These are phyloP conservation scores for Plantago lanceolata DNA, from an alignment of 305 asterid species.

Conservation along the genomic window DNA sequence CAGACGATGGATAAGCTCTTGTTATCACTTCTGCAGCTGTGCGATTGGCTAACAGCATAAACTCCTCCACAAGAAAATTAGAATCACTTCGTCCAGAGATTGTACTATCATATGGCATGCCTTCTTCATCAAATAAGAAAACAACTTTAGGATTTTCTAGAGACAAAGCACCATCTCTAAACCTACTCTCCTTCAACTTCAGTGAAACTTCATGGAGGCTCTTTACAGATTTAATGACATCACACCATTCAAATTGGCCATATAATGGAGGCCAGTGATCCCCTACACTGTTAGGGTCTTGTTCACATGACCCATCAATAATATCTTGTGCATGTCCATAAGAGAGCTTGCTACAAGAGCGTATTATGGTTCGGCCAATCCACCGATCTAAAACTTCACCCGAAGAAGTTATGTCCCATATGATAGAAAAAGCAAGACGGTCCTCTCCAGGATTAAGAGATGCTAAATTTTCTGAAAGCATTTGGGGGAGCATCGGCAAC, in stretches of 20 bases:
- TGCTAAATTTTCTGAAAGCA: constrained; percentile 71
- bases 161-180: constrained; percentile 70
- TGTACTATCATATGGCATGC: constrained; percentile 62
- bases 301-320: constrained; percentile 47
- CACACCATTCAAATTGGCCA: constrained; percentile 59
- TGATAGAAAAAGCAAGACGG: constrained; percentile 74
- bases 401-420: constrained; percentile 64
- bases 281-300: constrained; percentile 22
- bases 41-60: constrained; percentile 79
- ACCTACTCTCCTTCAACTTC: constrained; percentile 52
- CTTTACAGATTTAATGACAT: constrained; percentile 51
- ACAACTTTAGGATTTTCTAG: constrained; percentile 68
- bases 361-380: constrained; percentile 74
- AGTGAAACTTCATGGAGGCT: constrained; percentile 51
- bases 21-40: constrained; percentile 89
- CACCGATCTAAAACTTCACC: constrained; percentile 76
- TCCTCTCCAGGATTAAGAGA: constrained; percentile 87
- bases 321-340: constrained; percentile 80
- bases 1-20: constrained; percentile 75
- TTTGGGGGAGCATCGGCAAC: constrained; percentile 79
- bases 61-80: constrained; percentile 77
- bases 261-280: constrained; percentile 41
- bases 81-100: constrained; percentile 47
- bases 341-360: constrained; percentile 83
- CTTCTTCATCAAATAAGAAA: constrained; percentile 69